These are phyloP conservation scores for Rhodotorula taiwanensis DNA, from an alignment of 768 basidiomycete genomes.

Conservation along the genomic window DNA sequence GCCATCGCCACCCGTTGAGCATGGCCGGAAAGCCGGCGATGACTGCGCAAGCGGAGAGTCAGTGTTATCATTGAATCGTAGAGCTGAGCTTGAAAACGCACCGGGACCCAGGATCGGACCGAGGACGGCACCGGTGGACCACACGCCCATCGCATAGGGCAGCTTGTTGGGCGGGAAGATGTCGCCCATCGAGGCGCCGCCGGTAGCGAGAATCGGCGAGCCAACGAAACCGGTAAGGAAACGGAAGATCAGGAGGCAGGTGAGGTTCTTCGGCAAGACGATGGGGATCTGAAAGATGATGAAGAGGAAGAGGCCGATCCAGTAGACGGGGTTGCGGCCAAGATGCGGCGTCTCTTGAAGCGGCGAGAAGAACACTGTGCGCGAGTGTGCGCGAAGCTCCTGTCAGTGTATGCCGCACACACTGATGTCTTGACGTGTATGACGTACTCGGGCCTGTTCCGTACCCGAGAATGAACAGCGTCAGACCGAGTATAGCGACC, in stretches of 20 bases:
- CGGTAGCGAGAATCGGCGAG: constrained; percentile 45
- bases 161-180: constrained; percentile 6
- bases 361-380: constrained; percentile 33
- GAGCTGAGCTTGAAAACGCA: background rate
- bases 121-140: constrained; percentile 41
- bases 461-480: constrained; percentile 41
- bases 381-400: background rate
- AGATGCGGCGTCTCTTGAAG: constrained; percentile 46
- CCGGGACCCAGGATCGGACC: constrained; percentile 19
- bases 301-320: constrained; percentile 45
- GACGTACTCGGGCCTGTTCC: constrained; percentile 42
- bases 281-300: constrained; percentile 43
- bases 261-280: background rate
- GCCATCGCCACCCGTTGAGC: constrained; percentile 46
- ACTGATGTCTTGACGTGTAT: background rate
- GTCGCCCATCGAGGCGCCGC: constrained; percentile 41
- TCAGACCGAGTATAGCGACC: constrained; percentile 43
- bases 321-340: constrained; percentile 46
- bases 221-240: constrained; percentile 48
- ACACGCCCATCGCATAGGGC: constrained; percentile 34
- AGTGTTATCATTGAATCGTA: background rate
- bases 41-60: constrained; percentile 1
- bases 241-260: constrained; percentile 17
- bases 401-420: background rate
- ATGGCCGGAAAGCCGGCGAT: constrained; percentile 43